Evolutionary conservation across 345 rosid genomes (phyloP), one percentile per base, ranked within the genome.

Genomic region (Salix suchowensis): DNA sequence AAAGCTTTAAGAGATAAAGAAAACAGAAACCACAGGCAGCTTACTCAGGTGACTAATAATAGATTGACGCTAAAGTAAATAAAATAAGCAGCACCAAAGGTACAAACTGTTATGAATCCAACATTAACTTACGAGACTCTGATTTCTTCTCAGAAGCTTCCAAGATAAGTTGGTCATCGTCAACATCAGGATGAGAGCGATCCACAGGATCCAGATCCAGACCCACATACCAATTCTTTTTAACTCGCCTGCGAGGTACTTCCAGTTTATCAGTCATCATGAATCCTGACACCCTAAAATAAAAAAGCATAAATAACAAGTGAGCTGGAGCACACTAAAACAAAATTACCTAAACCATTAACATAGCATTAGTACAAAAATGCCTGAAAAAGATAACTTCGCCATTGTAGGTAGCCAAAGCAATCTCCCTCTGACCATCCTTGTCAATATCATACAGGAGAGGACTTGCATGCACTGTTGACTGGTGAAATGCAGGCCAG

Each of bases 401-500:
- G 16, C 97, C 99, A 73, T 96, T 96, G 86, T 94, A 96, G 65
- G 98, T 94, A 40, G 98, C 99, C 83, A 96, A 79, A 74, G 93
- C 91, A 78, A 96, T 94, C 86, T 96, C 99, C 83, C 94, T 91
- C 76, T 88, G 92, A 73, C 98, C 98, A 81, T 96, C 99, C 85
- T 91, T 92, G 84, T 96, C 99, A 72, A 96, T 92, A 82, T 96
- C 99, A 67, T 86, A 92, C 18, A 94, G 86, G 70, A 96, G 91
- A 80, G 99, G 99, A 83, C 97, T 96, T 2, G 98, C 82, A 88
- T 96, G 99, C 83, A 94, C 98, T 0, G 97, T 94, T 44, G 99
- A 96, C 85, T 91, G 98, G 81, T 96, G 99, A 82, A 92, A 96
- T 65, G 99, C 97, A 75, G 99, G 99, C 99, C 99, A 96, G 82